Percentiles rank a stretch among this genome's conserved stretches.
Evolutionary conservation across 768 basidiomycete species (phyloP).

Genomic region (Xerocomellus amylosporus): DNA sequence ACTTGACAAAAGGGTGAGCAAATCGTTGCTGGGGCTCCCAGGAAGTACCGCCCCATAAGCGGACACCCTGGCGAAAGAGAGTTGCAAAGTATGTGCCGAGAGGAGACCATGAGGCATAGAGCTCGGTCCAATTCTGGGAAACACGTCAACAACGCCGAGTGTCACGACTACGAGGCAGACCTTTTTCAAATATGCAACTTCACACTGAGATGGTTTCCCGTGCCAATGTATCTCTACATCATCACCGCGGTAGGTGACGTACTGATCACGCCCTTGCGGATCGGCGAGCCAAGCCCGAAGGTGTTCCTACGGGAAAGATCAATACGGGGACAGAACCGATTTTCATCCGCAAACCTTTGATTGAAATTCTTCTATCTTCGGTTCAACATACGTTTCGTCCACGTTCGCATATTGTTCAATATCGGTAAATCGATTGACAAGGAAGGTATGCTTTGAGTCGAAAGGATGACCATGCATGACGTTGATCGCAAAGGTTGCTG

Average conservation of each 20-base stretch:
- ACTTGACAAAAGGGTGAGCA: constrained; percentile 91
- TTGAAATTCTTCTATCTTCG: constrained; percentile 66
- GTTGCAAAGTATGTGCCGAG: constrained; percentile 93
- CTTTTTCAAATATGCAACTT: constrained; percentile 69
- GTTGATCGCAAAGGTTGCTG: constrained; percentile 64
- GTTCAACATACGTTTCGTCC: constrained; percentile 77
- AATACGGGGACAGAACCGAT: not conserved
- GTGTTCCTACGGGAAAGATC: constrained; percentile 66
- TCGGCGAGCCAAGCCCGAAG: constrained; percentile 94
- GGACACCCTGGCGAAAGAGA: constrained; percentile 91
- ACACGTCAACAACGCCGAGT: constrained; percentile 8
- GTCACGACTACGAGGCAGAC: constrained; percentile 42
- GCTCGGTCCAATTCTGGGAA: constrained; percentile 88
- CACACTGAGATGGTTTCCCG: constrained; percentile 83
- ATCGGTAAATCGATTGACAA: constrained; percentile 84
- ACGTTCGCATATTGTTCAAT: constrained; percentile 78
- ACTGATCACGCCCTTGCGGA: constrained; percentile 90
- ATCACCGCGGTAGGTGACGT: constrained; percentile 89
- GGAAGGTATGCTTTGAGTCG: constrained; percentile 83
- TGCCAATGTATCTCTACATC: constrained; percentile 92
- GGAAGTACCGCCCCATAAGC: constrained; percentile 90
- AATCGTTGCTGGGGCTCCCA: constrained; percentile 89
- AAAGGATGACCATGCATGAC: constrained; percentile 78
- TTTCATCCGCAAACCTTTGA: constrained; percentile 53
- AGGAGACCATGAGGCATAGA: constrained; percentile 97